These are phyloP conservation scores for Lepiota venenata DNA, from an alignment of 768 basidiomycete genomes.

Conservation along the genomic window DNA sequence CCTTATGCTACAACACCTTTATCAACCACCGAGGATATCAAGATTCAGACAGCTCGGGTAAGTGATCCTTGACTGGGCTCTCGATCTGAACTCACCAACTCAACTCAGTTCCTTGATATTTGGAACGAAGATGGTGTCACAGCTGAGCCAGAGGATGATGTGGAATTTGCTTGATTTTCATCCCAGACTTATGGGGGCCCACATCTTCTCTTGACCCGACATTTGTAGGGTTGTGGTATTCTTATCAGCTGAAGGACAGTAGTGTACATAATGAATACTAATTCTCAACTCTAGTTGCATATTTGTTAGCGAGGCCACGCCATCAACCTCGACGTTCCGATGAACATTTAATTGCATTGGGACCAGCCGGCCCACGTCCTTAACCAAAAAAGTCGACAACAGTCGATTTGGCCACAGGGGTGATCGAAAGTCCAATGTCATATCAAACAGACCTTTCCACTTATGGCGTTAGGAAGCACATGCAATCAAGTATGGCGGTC, in stretches of 20 bases:
- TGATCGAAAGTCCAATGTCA: too few species aligned
- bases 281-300: neutral
- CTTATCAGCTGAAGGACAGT: neutral
- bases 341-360: too few species aligned
- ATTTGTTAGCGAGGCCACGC: too few species aligned
- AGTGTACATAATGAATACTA: conserved; percentile 5
- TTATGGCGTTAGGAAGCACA: too few species aligned
- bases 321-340: too few species aligned
- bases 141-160: conserved; percentile 56
- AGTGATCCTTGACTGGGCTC: conserved; percentile 19
- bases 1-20: conserved; percentile 63
- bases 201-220: conserved; percentile 2
- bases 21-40: conserved; percentile 57
- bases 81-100: neutral
- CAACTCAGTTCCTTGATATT: conserved; percentile 61
- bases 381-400: too few species aligned
- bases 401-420: too few species aligned
- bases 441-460: too few species aligned
- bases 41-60: conserved; percentile 62
- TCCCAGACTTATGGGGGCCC: conserved; percentile 3
- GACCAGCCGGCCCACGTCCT: too few species aligned
- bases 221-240: conserved; percentile 6
- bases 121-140: conserved; percentile 81
- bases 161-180: conserved; percentile 7
- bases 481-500: too few species aligned